A percentile compares a stretch with the other conserved stretches of the same genome.
phyloP scores from a whole-genome alignment of 2,329 filamentous ascomycete genomes.

The Aspergillus fijiensis region DNA sequence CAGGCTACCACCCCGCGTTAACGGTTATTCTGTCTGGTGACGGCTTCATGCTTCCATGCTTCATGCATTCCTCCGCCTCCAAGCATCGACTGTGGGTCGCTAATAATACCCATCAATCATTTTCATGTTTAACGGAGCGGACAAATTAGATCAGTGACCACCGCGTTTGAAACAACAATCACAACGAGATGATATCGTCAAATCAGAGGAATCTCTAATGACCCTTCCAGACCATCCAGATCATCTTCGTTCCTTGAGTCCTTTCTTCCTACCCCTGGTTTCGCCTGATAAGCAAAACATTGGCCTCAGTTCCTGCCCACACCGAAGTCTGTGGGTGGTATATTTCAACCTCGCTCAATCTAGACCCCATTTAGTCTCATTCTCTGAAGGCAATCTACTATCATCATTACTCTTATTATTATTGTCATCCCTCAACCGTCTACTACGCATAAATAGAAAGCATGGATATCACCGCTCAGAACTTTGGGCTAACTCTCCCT shows the following conservation, averaged over 20 bases:
- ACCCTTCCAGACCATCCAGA: too few relatives aligned
- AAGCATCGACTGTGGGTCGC: not conserved
- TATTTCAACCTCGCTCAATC: too few relatives aligned
- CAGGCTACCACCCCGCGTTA: not conserved
- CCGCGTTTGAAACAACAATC: too few relatives aligned
- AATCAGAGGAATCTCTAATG: too few relatives aligned
- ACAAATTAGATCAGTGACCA: too few relatives aligned
- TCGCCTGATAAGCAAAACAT: not conserved
- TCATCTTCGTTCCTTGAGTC: too few relatives aligned
- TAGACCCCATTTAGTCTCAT: not conserved
- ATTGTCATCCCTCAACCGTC: not conserved
- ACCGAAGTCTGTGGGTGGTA: not conserved
- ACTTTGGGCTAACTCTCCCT: constrained; percentile 54
- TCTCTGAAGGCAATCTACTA: not conserved
- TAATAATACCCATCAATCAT: not conserved
- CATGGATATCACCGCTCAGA: constrained; percentile 58
- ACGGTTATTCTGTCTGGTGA: not conserved
- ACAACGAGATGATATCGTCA: too few relatives aligned
- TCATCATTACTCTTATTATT: too few relatives aligned
- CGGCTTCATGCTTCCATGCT: not conserved
- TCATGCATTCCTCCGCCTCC: not conserved
- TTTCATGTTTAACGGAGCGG: too few relatives aligned
- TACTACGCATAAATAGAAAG: not conserved
- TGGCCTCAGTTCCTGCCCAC: not conserved
- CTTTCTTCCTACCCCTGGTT: not conserved